A percentile compares a stretch with the other conserved stretches of the same genome.
These are phyloP conservation scores for Paraleonurus japonicus DNA, from an alignment of 257 asterid genomes.

Conservation along the genomic window DNA sequence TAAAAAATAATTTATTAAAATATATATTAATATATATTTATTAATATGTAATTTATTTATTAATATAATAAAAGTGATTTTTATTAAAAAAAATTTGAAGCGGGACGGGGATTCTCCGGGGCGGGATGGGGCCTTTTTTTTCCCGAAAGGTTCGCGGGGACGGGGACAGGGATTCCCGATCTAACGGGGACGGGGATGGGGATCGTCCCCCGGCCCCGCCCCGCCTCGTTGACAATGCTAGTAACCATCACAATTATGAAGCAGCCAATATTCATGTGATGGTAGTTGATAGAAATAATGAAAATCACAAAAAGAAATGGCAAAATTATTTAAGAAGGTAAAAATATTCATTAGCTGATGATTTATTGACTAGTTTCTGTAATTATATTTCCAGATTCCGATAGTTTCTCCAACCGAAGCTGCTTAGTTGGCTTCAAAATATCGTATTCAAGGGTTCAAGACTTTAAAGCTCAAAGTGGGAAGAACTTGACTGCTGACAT, in stretches of 20 bases:
- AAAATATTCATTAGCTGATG: neutral
- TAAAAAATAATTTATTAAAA: too few species aligned
- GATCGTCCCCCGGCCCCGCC: too few species aligned
- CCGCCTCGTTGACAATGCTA: too few species aligned
- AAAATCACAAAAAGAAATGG: neutral
- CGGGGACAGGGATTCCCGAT: too few species aligned
- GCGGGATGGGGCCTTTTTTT: too few species aligned
- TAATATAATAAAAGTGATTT: too few species aligned
- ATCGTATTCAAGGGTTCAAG: slow-evolving; percentile 64
- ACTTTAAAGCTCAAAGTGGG: slow-evolving; percentile 90
- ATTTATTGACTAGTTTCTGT: slow-evolving; percentile 16
- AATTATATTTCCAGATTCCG: slow-evolving; percentile 59
- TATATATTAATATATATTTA: too few species aligned
- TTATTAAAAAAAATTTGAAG: too few species aligned
- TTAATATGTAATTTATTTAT: too few species aligned
- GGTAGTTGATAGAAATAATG: neutral
- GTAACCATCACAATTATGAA: neutral
- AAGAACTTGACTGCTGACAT: slow-evolving; percentile 66
- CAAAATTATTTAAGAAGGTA: neutral
- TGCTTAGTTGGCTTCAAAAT: slow-evolving; percentile 68
- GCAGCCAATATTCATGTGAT: neutral
- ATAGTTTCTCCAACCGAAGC: slow-evolving; percentile 81
- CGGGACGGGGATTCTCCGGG: too few species aligned
- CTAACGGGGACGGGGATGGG: too few species aligned
- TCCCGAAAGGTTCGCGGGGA: too few species aligned